phyloP scores from a whole-genome alignment of 2,329 filamentous ascomycete species.

The Cladorrhinum sp. region DNA sequence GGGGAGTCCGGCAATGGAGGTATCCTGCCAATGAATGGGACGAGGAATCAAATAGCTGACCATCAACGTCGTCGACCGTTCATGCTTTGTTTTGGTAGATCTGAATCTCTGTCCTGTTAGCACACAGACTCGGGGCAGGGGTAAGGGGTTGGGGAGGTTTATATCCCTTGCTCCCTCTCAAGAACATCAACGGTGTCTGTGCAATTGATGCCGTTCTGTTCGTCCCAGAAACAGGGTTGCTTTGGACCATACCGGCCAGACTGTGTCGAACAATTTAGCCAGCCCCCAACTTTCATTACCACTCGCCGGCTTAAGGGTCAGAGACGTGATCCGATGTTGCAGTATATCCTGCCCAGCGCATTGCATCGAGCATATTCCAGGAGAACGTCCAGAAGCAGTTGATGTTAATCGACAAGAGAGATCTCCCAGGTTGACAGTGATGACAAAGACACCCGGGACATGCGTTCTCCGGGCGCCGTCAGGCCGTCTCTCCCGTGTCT shows the following conservation, averaged over 20 bases:
- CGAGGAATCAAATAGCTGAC: background rate
- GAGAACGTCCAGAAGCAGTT: background rate
- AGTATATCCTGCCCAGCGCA: constrained; percentile 3
- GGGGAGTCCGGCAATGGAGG: background rate
- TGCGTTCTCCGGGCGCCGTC: no score
- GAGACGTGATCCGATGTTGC: background rate
- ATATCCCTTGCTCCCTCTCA: constrained; percentile 14
- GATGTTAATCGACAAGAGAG: background rate
- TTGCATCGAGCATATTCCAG: constrained; percentile 11
- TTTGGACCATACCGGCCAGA: constrained; percentile 12
- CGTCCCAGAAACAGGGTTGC: constrained; percentile 10
- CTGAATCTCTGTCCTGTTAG: background rate
- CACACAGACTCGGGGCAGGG: constrained; percentile 11
- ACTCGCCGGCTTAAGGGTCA: constrained; percentile 4
- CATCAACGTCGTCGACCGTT: background rate
- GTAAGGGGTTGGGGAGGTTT: constrained; percentile 10
- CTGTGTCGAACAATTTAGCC: constrained; percentile 21
- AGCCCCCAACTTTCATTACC: background rate
- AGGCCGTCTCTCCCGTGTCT: background rate
- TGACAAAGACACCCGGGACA: no score
- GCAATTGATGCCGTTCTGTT: constrained; percentile 19
- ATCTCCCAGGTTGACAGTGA: background rate
- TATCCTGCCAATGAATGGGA: background rate
- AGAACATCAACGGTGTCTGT: constrained; percentile 17
- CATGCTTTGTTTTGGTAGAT: constrained; percentile 6